A percentile compares a stretch with the other conserved stretches of the same genome.
Conservation (phyloP, 1,284 basidiomycete genomes). For the Naganishia albida region DNA sequence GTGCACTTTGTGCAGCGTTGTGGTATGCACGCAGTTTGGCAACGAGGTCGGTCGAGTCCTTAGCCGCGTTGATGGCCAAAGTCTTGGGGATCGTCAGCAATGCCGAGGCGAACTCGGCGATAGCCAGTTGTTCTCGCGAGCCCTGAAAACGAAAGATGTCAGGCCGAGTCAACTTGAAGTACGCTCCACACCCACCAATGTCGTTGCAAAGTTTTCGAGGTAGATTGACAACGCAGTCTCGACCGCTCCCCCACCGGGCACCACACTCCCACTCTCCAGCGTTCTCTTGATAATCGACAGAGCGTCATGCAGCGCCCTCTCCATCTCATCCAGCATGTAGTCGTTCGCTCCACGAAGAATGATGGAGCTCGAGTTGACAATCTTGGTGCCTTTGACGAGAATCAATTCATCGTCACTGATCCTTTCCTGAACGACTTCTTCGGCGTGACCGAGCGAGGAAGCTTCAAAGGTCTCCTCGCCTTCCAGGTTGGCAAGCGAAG, state of each 20-base stretch:
- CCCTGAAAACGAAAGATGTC: slow-evolving; percentile 61
- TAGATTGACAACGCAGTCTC: slow-evolving; percentile 97
- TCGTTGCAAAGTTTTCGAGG: slow-evolving; percentile 98
- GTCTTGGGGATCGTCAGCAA: slow-evolving; percentile 95
- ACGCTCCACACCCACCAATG: slow-evolving; percentile 64
- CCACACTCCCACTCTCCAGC: slow-evolving; percentile 91
- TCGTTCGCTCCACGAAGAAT: slow-evolving; percentile 97
- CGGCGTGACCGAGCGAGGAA: slow-evolving; percentile 82
- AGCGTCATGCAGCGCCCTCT: slow-evolving; percentile 91
- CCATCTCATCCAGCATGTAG: slow-evolving; percentile 99
- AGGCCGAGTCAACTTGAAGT: not conserved
- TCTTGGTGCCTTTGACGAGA: slow-evolving; percentile 94
- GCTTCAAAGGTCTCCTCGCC: slow-evolving; percentile 98
- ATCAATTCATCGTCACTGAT: slow-evolving; percentile 99
- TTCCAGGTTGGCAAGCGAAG: slow-evolving; percentile 92
- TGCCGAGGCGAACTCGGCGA: slow-evolving; percentile 94
- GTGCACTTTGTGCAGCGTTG: slow-evolving; percentile 91
- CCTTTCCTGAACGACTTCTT: slow-evolving; percentile 95
- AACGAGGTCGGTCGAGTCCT: slow-evolving; percentile 96
- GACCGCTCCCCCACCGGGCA: slow-evolving; percentile 96
- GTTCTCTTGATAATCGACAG: slow-evolving; percentile 96
- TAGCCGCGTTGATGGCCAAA: slow-evolving; percentile 95
- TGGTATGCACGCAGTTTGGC: slow-evolving; percentile 97
- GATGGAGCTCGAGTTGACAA: slow-evolving; percentile 90
- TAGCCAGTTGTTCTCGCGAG: slow-evolving; percentile 95